These are phyloP conservation scores for Cystobasidium onofrii DNA, from an alignment of 768 basidiomycete species.

Conservation along the genomic window DNA sequence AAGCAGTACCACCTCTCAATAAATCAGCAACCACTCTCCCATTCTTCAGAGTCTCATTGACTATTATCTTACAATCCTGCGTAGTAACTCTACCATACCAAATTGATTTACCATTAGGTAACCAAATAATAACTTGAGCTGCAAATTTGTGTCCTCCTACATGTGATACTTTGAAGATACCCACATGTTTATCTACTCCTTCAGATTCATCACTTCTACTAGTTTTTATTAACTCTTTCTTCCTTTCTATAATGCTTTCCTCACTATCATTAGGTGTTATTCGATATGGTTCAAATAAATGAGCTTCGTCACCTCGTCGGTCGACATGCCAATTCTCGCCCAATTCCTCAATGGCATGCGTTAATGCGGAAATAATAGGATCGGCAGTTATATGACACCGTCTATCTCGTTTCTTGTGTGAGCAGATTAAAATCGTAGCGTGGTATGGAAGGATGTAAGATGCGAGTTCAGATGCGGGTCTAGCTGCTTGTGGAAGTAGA, in stretches of 20 bases:
- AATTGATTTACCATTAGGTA: constrained; percentile 47
- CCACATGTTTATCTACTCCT: constrained; percentile 56
- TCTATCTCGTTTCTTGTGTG: constrained; percentile 81
- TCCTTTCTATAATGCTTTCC: constrained; percentile 47
- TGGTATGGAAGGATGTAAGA: constrained; percentile 82
- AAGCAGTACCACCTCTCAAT: constrained; percentile 75
- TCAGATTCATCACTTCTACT: constrained; percentile 44
- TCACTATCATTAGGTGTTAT: constrained; percentile 59
- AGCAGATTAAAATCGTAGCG: constrained; percentile 75
- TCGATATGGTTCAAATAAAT: constrained; percentile 40
- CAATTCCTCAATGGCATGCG: constrained; percentile 7
- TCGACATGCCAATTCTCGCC: constrained; percentile 18
- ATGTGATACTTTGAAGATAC: constrained; percentile 80
- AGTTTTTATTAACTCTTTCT: constrained; percentile 46
- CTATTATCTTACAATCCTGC: constrained; percentile 75
- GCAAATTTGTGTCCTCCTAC: constrained; percentile 88
- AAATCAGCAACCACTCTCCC: constrained; percentile 77
- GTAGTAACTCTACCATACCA: constrained; percentile 94
- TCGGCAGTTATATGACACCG: constrained; percentile 62
- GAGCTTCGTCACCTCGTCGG: constrained; percentile 3
- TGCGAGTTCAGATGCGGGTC: background rate
- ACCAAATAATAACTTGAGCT: constrained; percentile 37
- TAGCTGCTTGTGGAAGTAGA: constrained; percentile 7
- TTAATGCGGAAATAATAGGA: constrained; percentile 22
- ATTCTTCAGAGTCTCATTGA: constrained; percentile 73